Conservation (phyloP, 352 stramenopile species). For the Globisporangium polare region DNA sequence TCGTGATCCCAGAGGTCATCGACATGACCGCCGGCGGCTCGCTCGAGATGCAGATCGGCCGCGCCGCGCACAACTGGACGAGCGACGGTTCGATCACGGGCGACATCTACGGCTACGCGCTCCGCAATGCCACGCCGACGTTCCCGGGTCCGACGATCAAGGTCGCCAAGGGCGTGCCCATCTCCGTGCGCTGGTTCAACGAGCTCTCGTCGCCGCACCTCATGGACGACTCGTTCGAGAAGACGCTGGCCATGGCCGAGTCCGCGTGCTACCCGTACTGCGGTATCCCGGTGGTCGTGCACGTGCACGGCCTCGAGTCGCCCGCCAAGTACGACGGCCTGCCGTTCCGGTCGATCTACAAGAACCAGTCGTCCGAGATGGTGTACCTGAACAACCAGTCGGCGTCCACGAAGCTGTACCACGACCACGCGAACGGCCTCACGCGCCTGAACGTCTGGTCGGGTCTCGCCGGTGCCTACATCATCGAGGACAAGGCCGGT, state of each 20-base stretch:
- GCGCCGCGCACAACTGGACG: constrained; percentile 44
- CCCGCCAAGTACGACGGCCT: constrained; percentile 59
- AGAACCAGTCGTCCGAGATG: constrained; percentile 53
- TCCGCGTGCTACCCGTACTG: constrained; percentile 67
- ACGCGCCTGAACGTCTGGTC: constrained; percentile 65
- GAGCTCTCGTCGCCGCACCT: constrained; percentile 41
- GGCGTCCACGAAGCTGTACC: constrained; percentile 63
- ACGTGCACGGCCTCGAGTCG: constrained; percentile 67
- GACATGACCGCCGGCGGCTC: constrained; percentile 31
- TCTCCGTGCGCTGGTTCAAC: constrained; percentile 54
- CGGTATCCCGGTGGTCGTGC: constrained; percentile 49
- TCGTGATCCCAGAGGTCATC: constrained; percentile 35
- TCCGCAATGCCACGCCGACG: constrained; percentile 32
- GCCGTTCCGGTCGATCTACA: constrained; percentile 53
- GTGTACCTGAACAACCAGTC: constrained; percentile 71
- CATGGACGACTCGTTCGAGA: constrained; percentile 47
- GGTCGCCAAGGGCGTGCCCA: constrained; percentile 35
- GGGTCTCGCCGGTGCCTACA: constrained; percentile 54
- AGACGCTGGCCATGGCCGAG: constrained; percentile 32
- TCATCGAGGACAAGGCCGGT: constrained; percentile 44
- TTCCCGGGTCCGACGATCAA: constrained; percentile 50
- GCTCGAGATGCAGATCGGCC: constrained; percentile 38
- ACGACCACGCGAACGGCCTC: constrained; percentile 67
- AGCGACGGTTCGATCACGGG: constrained; percentile 31
- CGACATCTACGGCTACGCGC: constrained; percentile 44